Evolutionary conservation across 805 yeast genomes (phyloP).

Genomic region (Kuraishia cidri): DNA sequence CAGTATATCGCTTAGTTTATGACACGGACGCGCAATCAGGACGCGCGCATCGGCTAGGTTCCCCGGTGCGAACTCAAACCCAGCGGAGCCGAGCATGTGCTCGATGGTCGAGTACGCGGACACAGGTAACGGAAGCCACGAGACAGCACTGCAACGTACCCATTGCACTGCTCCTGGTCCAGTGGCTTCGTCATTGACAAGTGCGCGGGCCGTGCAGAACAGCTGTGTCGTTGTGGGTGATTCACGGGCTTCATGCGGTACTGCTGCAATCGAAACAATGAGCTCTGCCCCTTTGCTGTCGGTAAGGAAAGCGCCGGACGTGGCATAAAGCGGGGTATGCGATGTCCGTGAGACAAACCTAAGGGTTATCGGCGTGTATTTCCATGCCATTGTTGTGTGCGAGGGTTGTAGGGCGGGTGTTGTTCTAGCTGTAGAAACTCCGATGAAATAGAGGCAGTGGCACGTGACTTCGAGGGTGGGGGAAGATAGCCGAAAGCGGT

Average conservation of each 20-base stretch:
- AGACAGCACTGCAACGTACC: constrained; percentile 9
- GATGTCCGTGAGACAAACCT: neutral
- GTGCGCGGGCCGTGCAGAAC: constrained; percentile 7
- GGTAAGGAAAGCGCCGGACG: constrained; percentile 1
- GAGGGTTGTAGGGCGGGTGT: too few relatives aligned
- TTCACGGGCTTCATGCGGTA: too few relatives aligned
- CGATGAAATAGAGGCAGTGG: too few relatives aligned
- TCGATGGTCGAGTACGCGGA: constrained; percentile 3
- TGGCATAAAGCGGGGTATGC: neutral
- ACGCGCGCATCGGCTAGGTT: constrained; percentile 6
- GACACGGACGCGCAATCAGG: neutral
- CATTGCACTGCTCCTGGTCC: too few relatives aligned
- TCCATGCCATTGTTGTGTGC: too few relatives aligned
- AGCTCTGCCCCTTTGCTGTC: neutral
- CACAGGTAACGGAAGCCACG: constrained; percentile 1
- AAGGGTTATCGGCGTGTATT: constrained; percentile 1
- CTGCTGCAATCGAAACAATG: constrained; percentile 3
- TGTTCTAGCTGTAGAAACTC: too few relatives aligned
- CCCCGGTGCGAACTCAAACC: constrained; percentile 23
- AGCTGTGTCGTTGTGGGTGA: too few relatives aligned
- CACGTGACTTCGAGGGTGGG: too few relatives aligned
- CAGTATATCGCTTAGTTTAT: too few relatives aligned
- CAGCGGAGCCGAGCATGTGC: constrained; percentile 1
- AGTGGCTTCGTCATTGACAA: constrained; percentile 8
- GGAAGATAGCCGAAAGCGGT: too few relatives aligned